These are phyloP conservation scores for Cladosporium sp. DNA, from an alignment of 2,329 filamentous ascomycete genomes.

Conservation along the genomic window DNA sequence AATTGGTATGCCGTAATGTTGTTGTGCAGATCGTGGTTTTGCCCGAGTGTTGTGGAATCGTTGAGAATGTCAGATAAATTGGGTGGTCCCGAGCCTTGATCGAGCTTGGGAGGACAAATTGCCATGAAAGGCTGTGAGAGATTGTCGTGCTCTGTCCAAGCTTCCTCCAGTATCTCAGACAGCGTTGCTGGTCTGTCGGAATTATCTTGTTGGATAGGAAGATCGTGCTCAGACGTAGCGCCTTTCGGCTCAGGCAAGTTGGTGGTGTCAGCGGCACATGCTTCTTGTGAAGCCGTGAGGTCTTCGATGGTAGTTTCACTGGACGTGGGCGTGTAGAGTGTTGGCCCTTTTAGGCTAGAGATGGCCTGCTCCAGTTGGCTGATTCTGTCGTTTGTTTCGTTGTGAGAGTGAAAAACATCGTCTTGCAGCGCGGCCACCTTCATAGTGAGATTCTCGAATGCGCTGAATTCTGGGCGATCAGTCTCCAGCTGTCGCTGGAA, in stretches of 20 bases:
- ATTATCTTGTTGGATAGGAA: neutral
- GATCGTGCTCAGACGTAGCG: neutral
- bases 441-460: neutral
- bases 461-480: no score
- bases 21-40: neutral
- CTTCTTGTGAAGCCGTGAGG: neutral
- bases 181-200: neutral
- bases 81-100: neutral
- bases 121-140: neutral
- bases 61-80: neutral
- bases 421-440: neutral
- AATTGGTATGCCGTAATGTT: neutral
- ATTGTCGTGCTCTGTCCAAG: neutral
- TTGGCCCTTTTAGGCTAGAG: neutral
- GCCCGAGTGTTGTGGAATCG: neutral
- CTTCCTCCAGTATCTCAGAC: neutral
- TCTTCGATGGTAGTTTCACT: slow-evolving; percentile 15
- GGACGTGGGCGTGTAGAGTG: neutral
- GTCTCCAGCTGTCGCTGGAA: neutral
- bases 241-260: neutral
- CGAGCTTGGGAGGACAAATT: neutral
- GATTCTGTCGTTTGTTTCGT: neutral
- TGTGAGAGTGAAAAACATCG: no score
- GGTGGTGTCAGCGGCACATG: neutral
- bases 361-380: slow-evolving; percentile 1